Base-by-base conservation (phyloP, 768 basidiomycete species). In the Lyophyllum shimeji region DNA sequence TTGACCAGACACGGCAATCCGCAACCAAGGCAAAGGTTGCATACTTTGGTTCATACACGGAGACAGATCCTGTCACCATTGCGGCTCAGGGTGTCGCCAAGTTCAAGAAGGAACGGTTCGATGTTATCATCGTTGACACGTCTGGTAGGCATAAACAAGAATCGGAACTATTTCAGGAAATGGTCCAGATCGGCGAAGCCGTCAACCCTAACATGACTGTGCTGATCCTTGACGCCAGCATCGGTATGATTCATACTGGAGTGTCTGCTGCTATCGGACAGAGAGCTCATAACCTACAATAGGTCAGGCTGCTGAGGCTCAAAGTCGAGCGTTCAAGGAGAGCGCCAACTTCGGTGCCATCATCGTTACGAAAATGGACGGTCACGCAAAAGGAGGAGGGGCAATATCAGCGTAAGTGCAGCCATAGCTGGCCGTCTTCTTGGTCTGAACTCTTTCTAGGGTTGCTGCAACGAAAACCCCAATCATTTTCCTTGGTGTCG, bases 331-430 rank as follows among this genome's bases (percentile, higher is more conserved):
- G 1, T 99, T 99, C 81, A 99, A 99, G 73, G 96, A 98, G 59
- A 93, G 90, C 57, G 92, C 95, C 20, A 86, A 97, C 68, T 99
- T 99, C 68, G 97, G 96, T 55, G 97, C 96, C 1, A 99, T 99
- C 61, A 97, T 99, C 57, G 97, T 99, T 15, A 99, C 97, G 11
- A 99, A 99, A 75, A 93, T 99, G 87, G 97, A 99, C 64, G 97
- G 97, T 3, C 97, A 99, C 65, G 97, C 97, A 1, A 98, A 97
- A 69, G 97, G 97, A 53, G 97, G 97, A 70, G 97, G 97, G 21
- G 97, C 97, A 27, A 98, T 99, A 57, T 99, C 97, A 44, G 96
- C 96, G 96, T 98, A 74, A 57, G 94, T 31, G n/a, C 11, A 42
- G 13, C 40, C 21, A 23, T 52, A 12, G n/a, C 21, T 27, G 49